phyloP scores from a whole-genome alignment of 1,284 basidiomycete species.

The Tilletia caries region DNA sequence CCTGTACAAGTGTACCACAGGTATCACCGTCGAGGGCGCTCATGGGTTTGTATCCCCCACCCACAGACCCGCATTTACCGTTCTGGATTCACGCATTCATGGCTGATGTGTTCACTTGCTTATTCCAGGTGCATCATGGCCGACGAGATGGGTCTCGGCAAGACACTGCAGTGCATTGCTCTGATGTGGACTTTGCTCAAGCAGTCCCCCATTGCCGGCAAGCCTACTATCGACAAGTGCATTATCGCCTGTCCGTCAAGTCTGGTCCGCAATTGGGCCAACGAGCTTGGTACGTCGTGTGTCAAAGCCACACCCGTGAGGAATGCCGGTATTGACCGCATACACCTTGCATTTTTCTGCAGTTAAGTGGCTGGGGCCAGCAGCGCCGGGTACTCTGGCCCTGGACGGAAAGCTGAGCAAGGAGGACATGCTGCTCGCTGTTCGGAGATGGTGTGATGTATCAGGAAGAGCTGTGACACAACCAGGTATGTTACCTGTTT shows the following conservation, averaged over 20 bases:
- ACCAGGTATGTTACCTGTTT: constrained; percentile 21
- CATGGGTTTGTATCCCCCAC: constrained; percentile 70
- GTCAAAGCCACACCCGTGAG: too few relatives aligned
- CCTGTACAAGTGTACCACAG: constrained; percentile 90
- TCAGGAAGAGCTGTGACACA: constrained; percentile 45
- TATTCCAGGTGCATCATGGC: constrained; percentile 86
- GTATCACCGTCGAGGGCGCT: constrained; percentile 84
- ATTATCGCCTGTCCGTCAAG: constrained; percentile 97
- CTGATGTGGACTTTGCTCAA: constrained; percentile 95
- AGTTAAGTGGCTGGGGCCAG: constrained; percentile 48
- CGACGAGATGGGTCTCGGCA: constrained; percentile 88
- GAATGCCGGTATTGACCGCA: neutral
- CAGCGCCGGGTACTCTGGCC: constrained; percentile 46
- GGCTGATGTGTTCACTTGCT: neutral
- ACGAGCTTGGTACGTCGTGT: constrained; percentile 72
- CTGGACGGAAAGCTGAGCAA: constrained; percentile 50
- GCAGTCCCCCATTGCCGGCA: constrained; percentile 84
- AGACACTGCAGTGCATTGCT: constrained; percentile 94
- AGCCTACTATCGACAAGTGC: constrained; percentile 88
- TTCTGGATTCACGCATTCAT: too few relatives aligned
- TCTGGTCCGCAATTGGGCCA: constrained; percentile 97
- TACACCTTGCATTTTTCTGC: neutral
- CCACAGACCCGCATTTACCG: neutral
- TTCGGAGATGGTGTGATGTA: constrained; percentile 47
- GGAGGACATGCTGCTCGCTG: constrained; percentile 48